These are phyloP conservation scores for Fistulinella prunicolor DNA, from an alignment of 768 basidiomycete genomes.

Conservation along the genomic window DNA sequence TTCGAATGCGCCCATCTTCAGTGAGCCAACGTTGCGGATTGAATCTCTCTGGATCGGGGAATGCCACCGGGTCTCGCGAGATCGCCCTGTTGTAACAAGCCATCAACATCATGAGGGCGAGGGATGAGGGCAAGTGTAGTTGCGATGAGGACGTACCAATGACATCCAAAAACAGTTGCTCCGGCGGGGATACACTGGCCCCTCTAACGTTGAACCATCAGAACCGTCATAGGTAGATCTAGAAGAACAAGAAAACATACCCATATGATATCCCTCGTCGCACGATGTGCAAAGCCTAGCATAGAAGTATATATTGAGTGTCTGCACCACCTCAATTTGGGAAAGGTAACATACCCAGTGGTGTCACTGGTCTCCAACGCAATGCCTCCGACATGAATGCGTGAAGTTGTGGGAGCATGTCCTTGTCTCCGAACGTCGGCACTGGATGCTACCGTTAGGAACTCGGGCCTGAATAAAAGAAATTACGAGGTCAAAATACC, in stretches of 20 bases:
- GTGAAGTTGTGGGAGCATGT: slow-evolving; percentile 30
- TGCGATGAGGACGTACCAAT: slow-evolving; percentile 5
- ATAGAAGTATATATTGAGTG: neutral
- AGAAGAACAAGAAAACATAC: slow-evolving; percentile 26
- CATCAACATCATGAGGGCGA: neutral
- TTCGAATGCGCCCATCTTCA: slow-evolving; percentile 30
- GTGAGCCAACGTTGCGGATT: slow-evolving; percentile 2
- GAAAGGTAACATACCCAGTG: slow-evolving; percentile 24
- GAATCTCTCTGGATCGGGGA: slow-evolving; percentile 15
- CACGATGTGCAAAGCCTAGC: slow-evolving; percentile 54
- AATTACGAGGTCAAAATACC: slow-evolving; percentile 2
- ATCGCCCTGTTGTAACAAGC: slow-evolving; percentile 6
- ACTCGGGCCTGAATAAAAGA: neutral
- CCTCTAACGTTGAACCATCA: slow-evolving; percentile 2
- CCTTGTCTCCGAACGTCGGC: slow-evolving; percentile 35
- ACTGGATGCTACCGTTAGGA: slow-evolving; percentile 15
- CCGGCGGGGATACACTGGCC: slow-evolving; percentile 11
- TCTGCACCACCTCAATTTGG: neutral
- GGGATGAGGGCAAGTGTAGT: neutral
- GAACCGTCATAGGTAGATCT: neutral
- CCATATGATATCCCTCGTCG: slow-evolving; percentile 63
- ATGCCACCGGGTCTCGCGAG: slow-evolving; percentile 9
- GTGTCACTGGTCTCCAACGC: slow-evolving; percentile 33
- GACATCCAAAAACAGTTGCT: slow-evolving; percentile 11
- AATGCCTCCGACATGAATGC: slow-evolving; percentile 35